Evolutionary conservation across 2,329 filamentous ascomycete species (phyloP).

Genomic region (Hirsutella rhossiliensis): DNA sequence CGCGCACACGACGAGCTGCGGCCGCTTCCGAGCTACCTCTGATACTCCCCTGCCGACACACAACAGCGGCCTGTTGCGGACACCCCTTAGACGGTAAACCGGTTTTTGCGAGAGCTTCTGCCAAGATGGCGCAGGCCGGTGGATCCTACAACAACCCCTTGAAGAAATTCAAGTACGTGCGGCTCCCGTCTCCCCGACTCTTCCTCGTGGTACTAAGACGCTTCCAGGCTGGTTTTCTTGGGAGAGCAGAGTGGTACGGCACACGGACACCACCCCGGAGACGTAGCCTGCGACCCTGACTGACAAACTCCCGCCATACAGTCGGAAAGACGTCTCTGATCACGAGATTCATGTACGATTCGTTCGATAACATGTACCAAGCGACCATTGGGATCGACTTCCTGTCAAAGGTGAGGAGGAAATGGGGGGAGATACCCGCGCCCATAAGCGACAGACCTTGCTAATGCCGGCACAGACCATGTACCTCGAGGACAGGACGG

Average conservation of each 20-base stretch:
- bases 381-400: constrained; percentile 99
- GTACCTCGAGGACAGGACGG: constrained; percentile 98
- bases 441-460: neutral
- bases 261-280: neutral
- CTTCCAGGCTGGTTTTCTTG: constrained; percentile 76
- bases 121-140: constrained; percentile 66
- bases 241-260: constrained; percentile 93
- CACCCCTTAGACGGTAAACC: neutral
- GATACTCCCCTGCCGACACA: neutral
- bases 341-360: constrained; percentile 99
- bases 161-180: constrained; percentile 95
- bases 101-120: neutral
- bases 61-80: neutral
- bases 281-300: neutral
- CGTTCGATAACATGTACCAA: constrained; percentile 99
- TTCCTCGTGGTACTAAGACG: constrained; percentile 8
- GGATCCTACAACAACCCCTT: constrained; percentile 96
- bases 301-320: constrained; percentile 28
- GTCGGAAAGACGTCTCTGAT: constrained; percentile 98
- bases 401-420: constrained; percentile 71
- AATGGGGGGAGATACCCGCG: neutral
- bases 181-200: neutral
- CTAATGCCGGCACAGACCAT: constrained; percentile 51
- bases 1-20: too few relatives aligned
- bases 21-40: too few relatives aligned